Conservation (phyloP, 345 rosid species). For the Passiflora organensis region DNA sequence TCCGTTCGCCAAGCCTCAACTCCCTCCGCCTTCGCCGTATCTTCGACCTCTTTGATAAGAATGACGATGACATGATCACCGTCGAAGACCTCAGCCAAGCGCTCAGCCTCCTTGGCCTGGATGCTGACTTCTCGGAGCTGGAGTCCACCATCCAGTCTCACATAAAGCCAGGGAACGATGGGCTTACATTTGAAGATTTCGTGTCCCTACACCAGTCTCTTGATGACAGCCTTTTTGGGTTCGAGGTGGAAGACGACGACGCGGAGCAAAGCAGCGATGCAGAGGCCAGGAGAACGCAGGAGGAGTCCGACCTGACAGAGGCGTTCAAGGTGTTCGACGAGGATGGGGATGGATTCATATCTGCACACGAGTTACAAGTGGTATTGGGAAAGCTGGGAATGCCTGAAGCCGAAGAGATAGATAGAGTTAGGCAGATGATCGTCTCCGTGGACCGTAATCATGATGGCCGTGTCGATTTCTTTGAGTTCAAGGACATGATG, state of each 20-base stretch:
- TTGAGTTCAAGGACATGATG: constrained; percentile 93
- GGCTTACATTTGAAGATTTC: constrained; percentile 64
- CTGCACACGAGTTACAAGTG: constrained; percentile 65
- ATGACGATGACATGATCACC: constrained; percentile 70
- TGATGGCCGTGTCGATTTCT: constrained; percentile 85
- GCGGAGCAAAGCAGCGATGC: neutral
- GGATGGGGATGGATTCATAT: constrained; percentile 85
- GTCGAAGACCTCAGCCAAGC: constrained; percentile 61
- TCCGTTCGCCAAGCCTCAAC: constrained; percentile 27
- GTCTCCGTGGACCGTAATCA: constrained; percentile 67
- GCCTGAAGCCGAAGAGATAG: constrained; percentile 63
- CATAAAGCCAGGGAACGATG: constrained; percentile 46
- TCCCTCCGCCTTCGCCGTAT: constrained; percentile 41
- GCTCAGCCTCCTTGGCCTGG: constrained; percentile 56
- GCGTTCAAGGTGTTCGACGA: constrained; percentile 94
- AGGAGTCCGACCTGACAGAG: constrained; percentile 72
- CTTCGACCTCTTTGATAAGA: constrained; percentile 76
- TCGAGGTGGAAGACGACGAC: constrained; percentile 2
- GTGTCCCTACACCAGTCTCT: constrained; percentile 54
- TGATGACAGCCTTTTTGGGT: constrained; percentile 41
- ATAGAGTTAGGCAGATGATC: constrained; percentile 74
- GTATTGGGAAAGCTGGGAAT: constrained; percentile 72
- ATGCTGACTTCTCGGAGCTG: constrained; percentile 52
- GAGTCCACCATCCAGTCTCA: constrained; percentile 46
- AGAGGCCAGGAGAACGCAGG: constrained; percentile 18